Evolutionary conservation across 768 basidiomycete species (phyloP), one percentile per base, ranked within the genome.

Genomic region (Cystobasidium ongulense): DNA sequence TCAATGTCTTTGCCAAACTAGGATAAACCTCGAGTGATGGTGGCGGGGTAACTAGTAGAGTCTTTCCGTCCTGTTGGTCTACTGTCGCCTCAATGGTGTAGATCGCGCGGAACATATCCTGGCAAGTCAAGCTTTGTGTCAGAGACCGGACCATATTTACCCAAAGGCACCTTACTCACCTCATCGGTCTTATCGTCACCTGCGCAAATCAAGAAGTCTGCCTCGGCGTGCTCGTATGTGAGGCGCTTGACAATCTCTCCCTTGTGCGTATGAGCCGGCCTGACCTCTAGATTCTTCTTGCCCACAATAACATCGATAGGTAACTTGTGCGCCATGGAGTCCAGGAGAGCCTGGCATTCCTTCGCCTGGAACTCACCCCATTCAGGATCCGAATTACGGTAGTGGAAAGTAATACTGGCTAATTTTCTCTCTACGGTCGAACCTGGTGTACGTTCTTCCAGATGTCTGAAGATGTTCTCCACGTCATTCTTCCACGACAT

Each of bases 401-500:
- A 97, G 82, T 99, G 95, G 95, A 95, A 98, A 52, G 94, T 97
- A 80, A 99, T 90, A 74, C 90, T 90, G 79, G 91, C 92, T 86
- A 94, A 94, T 87, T 99, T 99, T 81, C 89, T 84, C 85, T 99
- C 95, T 74, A 98, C 92, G 78, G 90, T 89, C 76, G 90, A 90
- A n/a, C 95, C 95, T 39, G 92, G 91, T 77, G 95, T 99, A 64
- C 95, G 84, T 86, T 88, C 76, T 65, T 77, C 76, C 76, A 79
- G 79, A 70, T 79, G 76, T 81, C 86, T 87, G 82, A 99, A 99
- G 63, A 99, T 89, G 83, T 97, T 92, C 78, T 88, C 86, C 35
- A 96, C 95, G 83, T 99, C 95, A 65, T 82, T 84, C 90, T 95
- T 92, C 95, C 95, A 99, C 76, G 87, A 87, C 95, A 98, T 98